These are phyloP conservation scores for Avena eriantha DNA, from an alignment of 176 grass and related monocot species.

Conservation along the genomic window DNA sequence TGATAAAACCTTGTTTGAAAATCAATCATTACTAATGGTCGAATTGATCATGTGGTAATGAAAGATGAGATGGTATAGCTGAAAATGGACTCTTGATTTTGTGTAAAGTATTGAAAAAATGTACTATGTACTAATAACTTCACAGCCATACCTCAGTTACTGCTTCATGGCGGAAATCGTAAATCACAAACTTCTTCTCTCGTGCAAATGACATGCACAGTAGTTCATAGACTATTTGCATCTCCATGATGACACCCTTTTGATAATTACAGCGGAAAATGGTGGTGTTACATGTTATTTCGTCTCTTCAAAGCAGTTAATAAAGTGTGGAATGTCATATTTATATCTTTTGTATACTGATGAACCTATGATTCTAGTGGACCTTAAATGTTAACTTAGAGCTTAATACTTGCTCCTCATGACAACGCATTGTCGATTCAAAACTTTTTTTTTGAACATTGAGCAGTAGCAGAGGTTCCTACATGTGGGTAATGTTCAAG, in stretches of 20 bases:
- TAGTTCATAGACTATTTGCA: not conserved
- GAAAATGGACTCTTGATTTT: slow-evolving; percentile 4
- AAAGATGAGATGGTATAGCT: not conserved
- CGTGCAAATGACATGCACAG: not conserved
- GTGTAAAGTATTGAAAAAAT: not conserved
- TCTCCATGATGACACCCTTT: not conserved
- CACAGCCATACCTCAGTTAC: not conserved
- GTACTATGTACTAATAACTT: not conserved
- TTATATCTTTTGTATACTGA: slow-evolving; percentile 11
- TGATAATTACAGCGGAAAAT: not conserved
- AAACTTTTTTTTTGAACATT: not conserved
- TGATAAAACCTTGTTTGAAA: slow-evolving; percentile 18
- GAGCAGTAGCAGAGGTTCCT: not conserved
- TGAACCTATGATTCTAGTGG: slow-evolving; percentile 19
- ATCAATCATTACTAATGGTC: slow-evolving; percentile 14
- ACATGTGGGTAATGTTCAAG: not conserved
- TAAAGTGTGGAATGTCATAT: slow-evolving; percentile 9
- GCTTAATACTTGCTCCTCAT: slow-evolving; percentile 15
- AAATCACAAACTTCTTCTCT: slow-evolving; percentile 5
- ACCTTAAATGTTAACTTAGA: slow-evolving; percentile 24
- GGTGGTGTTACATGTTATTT: slow-evolving; percentile 14
- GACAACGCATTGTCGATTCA: not conserved
- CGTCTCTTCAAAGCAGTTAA: slow-evolving; percentile 24
- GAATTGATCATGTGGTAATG: not conserved
- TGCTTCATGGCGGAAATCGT: not conserved